A percentile compares a stretch with the other conserved stretches of the same genome.
Conservation (phyloP, 495 filamentous ascomycete species). For the Durotheca rogersii region DNA sequence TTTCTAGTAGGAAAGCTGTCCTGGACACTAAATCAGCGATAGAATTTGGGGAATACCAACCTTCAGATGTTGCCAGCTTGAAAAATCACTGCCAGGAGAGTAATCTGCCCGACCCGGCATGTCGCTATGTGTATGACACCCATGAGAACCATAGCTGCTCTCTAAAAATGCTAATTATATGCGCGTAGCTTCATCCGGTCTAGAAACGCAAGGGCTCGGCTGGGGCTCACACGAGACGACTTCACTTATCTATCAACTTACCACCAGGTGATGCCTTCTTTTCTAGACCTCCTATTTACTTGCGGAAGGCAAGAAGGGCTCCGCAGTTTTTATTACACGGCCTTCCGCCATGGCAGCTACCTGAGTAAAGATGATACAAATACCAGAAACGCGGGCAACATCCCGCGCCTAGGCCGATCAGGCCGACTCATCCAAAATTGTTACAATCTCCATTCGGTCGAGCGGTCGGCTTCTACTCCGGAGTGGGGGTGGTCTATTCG, state of each 20-base stretch:
- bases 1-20: neutral
- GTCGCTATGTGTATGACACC: slow-evolving; percentile 3
- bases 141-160: too few relatives aligned
- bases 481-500: slow-evolving; percentile 44
- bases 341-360: slow-evolving; percentile 12
- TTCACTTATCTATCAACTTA: slow-evolving; percentile 36
- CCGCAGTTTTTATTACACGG: slow-evolving; percentile 30
- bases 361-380: slow-evolving; percentile 13
- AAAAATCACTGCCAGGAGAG: neutral
- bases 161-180: too few relatives aligned
- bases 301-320: slow-evolving; percentile 42
- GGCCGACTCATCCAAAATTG: slow-evolving; percentile 41
- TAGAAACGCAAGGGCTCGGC: slow-evolving; percentile 31
- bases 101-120: neutral
- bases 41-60: neutral
- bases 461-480: slow-evolving; percentile 28
- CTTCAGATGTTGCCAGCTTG: neutral
- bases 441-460: slow-evolving; percentile 49
- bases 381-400: slow-evolving; percentile 22
- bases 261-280: slow-evolving; percentile 46
- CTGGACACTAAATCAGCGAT: neutral
- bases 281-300: slow-evolving; percentile 45
- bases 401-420: slow-evolving; percentile 44
- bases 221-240: slow-evolving; percentile 36
- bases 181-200: slow-evolving; percentile 37